phyloP scores from a whole-genome alignment of 305 asterid genomes.

The Nicotiana rustica region DNA sequence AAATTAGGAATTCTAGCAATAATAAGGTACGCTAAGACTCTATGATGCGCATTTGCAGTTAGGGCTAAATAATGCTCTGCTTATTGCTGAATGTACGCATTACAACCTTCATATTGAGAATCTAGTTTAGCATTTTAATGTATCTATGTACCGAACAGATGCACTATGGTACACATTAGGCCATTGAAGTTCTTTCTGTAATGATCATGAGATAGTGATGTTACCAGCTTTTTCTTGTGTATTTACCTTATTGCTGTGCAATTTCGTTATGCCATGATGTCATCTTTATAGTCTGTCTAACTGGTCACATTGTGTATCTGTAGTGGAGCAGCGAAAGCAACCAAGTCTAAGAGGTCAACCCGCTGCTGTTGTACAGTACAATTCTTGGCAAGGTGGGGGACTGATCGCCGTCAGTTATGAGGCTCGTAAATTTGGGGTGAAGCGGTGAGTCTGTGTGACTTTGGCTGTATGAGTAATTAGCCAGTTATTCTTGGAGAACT shows the following conservation, averaged over 20 bases:
- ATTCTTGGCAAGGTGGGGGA: slow-evolving; percentile 96
- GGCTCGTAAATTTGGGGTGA: slow-evolving; percentile 88
- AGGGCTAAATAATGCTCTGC: no score
- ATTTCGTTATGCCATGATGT: slow-evolving; percentile 29
- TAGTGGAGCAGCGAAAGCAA: slow-evolving; percentile 92
- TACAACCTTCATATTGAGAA: no score
- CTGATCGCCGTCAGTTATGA: slow-evolving; percentile 96
- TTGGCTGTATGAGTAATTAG: slow-evolving; percentile 24
- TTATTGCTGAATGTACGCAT: no score
- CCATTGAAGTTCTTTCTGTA: not conserved
- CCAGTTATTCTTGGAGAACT: slow-evolving; percentile 13
- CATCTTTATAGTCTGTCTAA: slow-evolving; percentile 26
- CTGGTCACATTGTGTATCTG: slow-evolving; percentile 38
- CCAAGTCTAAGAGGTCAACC: slow-evolving; percentile 84
- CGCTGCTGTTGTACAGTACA: slow-evolving; percentile 96
- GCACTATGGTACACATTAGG: no score
- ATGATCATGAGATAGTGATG: slow-evolving; percentile 12
- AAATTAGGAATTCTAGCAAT: not conserved
- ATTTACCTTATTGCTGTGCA: not conserved
- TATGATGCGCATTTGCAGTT: not conserved
- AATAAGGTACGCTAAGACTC: not conserved
- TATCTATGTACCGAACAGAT: no score
- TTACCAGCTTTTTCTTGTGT: not conserved
- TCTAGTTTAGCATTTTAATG: no score
- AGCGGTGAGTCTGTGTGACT: slow-evolving; percentile 58